Conservation (phyloP, 164 flowering plant species). For the Nelumbo lutea region DNA sequence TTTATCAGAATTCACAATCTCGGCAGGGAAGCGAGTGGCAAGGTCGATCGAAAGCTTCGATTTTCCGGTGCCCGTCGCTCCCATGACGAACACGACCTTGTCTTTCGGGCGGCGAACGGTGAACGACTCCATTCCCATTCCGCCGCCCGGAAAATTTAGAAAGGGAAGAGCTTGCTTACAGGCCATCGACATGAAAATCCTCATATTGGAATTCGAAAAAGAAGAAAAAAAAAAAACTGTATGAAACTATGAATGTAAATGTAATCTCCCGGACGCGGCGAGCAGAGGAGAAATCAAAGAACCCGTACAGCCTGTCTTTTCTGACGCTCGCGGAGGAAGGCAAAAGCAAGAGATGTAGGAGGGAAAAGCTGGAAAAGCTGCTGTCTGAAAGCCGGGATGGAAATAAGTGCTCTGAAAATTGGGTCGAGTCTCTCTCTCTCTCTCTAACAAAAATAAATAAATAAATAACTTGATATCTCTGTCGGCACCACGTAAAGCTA, state of each 20-base stretch:
- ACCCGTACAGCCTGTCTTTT: neutral
- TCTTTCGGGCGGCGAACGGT: conserved; percentile 35
- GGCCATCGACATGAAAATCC: conserved; percentile 28
- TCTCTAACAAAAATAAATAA: too few relatives aligned
- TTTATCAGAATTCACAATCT: conserved; percentile 79
- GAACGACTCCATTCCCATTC: conserved; percentile 27
- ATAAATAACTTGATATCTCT: too few relatives aligned
- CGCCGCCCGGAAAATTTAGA: conserved; percentile 29
- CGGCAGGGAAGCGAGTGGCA: conserved; percentile 55
- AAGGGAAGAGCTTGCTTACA: conserved; percentile 32
- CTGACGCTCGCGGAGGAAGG: neutral
- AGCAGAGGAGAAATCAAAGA: neutral
- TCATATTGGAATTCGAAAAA: conserved; percentile 4
- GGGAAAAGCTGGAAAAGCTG: neutral
- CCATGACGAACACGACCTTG: conserved; percentile 74
- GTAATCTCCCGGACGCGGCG: conserved; percentile 14
- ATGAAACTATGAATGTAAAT: too few relatives aligned
- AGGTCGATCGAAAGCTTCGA: conserved; percentile 73
- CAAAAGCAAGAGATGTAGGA: neutral
- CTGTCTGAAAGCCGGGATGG: neutral
- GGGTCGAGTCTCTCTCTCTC: too few relatives aligned
- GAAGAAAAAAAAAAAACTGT: neutral
- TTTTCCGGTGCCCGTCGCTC: conserved; percentile 89
- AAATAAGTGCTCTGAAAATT: neutral
- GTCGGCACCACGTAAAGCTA: too few relatives aligned